Evolutionary conservation across 805 yeast genomes (phyloP).

Genomic region (Kodamaea laetipori): DNA sequence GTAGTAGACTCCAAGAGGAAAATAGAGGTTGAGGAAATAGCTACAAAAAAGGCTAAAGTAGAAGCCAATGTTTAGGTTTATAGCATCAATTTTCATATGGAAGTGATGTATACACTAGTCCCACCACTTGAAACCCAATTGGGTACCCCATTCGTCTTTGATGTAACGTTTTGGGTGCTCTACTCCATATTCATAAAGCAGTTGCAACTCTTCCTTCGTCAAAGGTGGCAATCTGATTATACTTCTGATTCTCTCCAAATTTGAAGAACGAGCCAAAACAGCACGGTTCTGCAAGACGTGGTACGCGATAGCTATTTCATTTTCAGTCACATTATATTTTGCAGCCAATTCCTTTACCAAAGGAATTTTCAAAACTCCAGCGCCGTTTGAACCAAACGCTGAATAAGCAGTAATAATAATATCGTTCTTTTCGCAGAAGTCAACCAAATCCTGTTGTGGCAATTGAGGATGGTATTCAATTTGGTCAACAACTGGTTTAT

Average conservation of each 20-base stretch:
- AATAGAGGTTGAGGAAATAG: constrained; percentile 5
- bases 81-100: no score
- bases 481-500: constrained; percentile 56
- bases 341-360: constrained; percentile 54
- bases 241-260: constrained; percentile 57
- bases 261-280: constrained; percentile 71
- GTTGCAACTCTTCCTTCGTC: constrained; percentile 36
- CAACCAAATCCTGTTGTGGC: constrained; percentile 43
- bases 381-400: constrained; percentile 66
- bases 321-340: constrained; percentile 54
- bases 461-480: constrained; percentile 40
- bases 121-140: constrained; percentile 41
- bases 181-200: constrained; percentile 33
- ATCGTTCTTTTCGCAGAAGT: constrained; percentile 37
- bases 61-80: background rate
- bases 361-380: constrained; percentile 59
- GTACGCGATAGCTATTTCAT: constrained; percentile 63
- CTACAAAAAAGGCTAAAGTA: constrained; percentile 5
- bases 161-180: constrained; percentile 34
- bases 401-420: constrained; percentile 56
- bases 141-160: constrained; percentile 40
- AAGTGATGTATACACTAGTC: constrained; percentile 1
- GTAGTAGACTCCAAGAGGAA: constrained; percentile 6
- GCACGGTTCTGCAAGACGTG: constrained; percentile 60
- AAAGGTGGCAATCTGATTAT: constrained; percentile 39